A percentile compares a stretch with the other conserved stretches of the same genome.
Evolutionary conservation across 2,329 filamentous ascomycete genomes (phyloP).

Genomic region (Diplodia corticola): DNA sequence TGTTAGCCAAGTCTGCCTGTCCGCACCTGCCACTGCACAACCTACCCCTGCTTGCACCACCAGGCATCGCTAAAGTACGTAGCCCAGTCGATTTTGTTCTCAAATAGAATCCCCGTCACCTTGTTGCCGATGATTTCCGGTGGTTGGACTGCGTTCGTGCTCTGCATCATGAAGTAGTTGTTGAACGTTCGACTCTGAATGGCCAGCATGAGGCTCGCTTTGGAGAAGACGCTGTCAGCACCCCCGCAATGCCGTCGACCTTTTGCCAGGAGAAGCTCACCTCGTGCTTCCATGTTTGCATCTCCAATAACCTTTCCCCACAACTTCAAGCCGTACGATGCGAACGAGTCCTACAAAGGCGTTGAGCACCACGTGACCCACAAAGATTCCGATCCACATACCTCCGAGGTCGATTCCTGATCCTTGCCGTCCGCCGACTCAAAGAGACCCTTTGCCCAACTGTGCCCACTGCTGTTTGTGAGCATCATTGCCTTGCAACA

Average conservation of each 20-base stretch:
- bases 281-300: constrained; percentile 72
- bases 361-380: not conserved
- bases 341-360: constrained; percentile 64
- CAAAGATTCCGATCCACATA: not conserved
- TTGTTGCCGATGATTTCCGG: constrained; percentile 79
- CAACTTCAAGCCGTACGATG: constrained; percentile 87
- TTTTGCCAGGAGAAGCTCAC: not conserved
- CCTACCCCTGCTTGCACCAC: constrained; percentile 65
- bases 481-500: not conserved
- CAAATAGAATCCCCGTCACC: constrained; percentile 72
- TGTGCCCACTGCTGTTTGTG: constrained; percentile 62
- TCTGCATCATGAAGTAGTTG: constrained; percentile 81
- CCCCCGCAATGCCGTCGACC: not conserved
- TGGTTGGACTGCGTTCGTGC: constrained; percentile 72
- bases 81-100: constrained; percentile 94
- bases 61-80: constrained; percentile 72
- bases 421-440: constrained; percentile 76
- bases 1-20: not conserved
- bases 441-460: constrained; percentile 84
- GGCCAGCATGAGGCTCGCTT: constrained; percentile 75
- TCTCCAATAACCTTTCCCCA: constrained; percentile 82
- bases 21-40: not conserved
- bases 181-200: constrained; percentile 72
- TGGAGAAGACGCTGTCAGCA: not conserved
- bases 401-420: constrained; percentile 85